These are phyloP conservation scores for Xylaria sp. DNA, from an alignment of 2,329 filamentous ascomycete genomes.

Conservation along the genomic window DNA sequence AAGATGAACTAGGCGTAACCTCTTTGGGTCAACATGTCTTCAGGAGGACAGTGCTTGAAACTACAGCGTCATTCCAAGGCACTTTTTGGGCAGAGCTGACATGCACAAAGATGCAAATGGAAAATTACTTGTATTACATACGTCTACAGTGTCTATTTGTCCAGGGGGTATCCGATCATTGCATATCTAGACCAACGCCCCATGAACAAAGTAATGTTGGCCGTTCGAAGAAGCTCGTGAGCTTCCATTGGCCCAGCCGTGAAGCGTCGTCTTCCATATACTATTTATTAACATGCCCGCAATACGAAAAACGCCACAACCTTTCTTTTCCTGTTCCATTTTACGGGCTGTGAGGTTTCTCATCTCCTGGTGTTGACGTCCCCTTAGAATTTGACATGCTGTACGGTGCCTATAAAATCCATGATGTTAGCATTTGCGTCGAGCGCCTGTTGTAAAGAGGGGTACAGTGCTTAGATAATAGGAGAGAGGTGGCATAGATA, in stretches of 20 bases:
- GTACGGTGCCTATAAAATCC: slow-evolving; percentile 68
- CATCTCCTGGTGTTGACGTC: slow-evolving; percentile 64
- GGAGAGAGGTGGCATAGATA: neutral
- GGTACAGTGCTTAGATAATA: neutral
- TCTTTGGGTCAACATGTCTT: neutral
- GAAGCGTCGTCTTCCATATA: neutral
- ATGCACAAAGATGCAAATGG: neutral
- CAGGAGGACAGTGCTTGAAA: neutral
- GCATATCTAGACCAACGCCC: neutral
- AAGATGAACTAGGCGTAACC: neutral
- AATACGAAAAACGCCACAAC: neutral
- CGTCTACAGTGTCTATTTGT: neutral
- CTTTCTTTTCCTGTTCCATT: neutral
- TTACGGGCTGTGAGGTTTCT: slow-evolving; percentile 23
- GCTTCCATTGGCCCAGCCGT: neutral
- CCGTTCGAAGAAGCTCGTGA: neutral
- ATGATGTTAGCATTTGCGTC: slow-evolving; percentile 35
- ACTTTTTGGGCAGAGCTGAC: neutral
- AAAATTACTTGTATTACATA: slow-evolving; percentile 3
- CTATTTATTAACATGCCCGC: neutral
- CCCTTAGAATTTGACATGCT: slow-evolving; percentile 75
- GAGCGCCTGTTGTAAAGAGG: neutral
- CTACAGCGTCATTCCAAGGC: neutral
- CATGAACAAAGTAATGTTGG: neutral
- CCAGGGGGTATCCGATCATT: neutral